phyloP scores from a whole-genome alignment of 805 yeast genomes.

The Saturnispora diversa region DNA sequence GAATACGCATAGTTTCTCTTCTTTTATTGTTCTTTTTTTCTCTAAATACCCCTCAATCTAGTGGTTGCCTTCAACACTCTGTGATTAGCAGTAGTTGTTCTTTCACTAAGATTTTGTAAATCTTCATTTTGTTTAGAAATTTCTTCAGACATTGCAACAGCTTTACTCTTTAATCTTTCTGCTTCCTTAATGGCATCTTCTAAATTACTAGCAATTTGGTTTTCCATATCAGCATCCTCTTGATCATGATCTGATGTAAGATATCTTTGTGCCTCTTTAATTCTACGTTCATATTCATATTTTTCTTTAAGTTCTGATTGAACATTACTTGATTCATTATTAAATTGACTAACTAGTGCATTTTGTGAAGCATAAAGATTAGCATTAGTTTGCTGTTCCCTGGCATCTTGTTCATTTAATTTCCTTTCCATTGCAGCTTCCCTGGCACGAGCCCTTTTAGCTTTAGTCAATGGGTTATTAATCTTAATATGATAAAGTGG shows the following conservation, averaged over 20 bases:
- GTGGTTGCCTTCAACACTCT: slow-evolving; percentile 40
- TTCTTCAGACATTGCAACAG: slow-evolving; percentile 67
- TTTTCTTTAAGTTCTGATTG: slow-evolving; percentile 32
- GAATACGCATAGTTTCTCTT: not conserved
- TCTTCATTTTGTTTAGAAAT: slow-evolving; percentile 70
- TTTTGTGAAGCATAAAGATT: slow-evolving; percentile 24
- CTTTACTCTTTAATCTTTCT: slow-evolving; percentile 62
- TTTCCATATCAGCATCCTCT: slow-evolving; percentile 89
- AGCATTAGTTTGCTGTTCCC: slow-evolving; percentile 24
- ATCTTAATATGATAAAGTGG: slow-evolving; percentile 75
- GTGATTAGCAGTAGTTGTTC: slow-evolving; percentile 77
- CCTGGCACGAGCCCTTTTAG: slow-evolving; percentile 60
- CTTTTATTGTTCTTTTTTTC: not conserved
- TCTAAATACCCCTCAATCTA: slow-evolving; percentile 27
- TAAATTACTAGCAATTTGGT: slow-evolving; percentile 75
- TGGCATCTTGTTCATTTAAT: slow-evolving; percentile 25
- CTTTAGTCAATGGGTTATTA: slow-evolving; percentile 81
- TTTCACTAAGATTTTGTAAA: slow-evolving; percentile 68
- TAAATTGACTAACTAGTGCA: slow-evolving; percentile 39
- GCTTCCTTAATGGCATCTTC: slow-evolving; percentile 68
- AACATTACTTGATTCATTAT: slow-evolving; percentile 22
- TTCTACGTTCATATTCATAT: slow-evolving; percentile 44
- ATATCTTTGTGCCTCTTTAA: slow-evolving; percentile 56
- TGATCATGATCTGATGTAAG: slow-evolving; percentile 76
- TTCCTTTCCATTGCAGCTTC: slow-evolving; percentile 62